These are phyloP conservation scores for Camellia lanceoleosa DNA, from an alignment of 148 eudicot genomes.

Conservation along the genomic window DNA sequence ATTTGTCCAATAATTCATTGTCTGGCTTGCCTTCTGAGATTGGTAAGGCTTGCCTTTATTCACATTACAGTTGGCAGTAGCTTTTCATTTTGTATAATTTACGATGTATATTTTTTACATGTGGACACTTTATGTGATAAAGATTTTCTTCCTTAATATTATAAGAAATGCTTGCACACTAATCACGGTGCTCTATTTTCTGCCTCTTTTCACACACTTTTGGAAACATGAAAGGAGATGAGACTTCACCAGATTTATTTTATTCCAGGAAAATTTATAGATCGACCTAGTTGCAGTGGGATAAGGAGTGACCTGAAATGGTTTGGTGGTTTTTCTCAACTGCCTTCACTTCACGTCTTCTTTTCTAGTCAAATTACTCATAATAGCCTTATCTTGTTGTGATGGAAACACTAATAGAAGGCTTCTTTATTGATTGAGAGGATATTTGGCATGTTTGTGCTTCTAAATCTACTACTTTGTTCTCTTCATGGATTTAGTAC, in stretches of 20 bases:
- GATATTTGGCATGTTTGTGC: background rate
- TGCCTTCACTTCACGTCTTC: background rate
- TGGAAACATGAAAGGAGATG: background rate
- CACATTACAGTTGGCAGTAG: background rate
- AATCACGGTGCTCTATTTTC: background rate
- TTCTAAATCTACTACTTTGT: background rate
- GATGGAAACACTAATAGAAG: background rate
- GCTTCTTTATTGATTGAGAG: background rate
- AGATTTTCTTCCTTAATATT: background rate
- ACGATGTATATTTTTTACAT: slow-evolving; percentile 9
- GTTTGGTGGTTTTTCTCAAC: background rate
- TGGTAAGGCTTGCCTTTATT: slow-evolving; percentile 54
- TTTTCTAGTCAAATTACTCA: background rate
- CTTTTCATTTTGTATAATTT: background rate
- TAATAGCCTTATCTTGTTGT: background rate
- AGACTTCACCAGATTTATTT: background rate
- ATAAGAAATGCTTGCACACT: background rate
- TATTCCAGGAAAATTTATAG: background rate
- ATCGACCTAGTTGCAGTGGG: background rate
- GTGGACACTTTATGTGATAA: background rate
- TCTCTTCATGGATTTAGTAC: background rate
- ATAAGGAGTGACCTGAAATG: background rate
- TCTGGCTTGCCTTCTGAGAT: slow-evolving; percentile 96
- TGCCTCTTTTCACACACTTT: background rate
- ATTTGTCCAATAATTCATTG: slow-evolving; percentile 88